Evolutionary conservation across 208 protist species (phyloP).

Genomic region (Borovskyia barvae): DNA sequence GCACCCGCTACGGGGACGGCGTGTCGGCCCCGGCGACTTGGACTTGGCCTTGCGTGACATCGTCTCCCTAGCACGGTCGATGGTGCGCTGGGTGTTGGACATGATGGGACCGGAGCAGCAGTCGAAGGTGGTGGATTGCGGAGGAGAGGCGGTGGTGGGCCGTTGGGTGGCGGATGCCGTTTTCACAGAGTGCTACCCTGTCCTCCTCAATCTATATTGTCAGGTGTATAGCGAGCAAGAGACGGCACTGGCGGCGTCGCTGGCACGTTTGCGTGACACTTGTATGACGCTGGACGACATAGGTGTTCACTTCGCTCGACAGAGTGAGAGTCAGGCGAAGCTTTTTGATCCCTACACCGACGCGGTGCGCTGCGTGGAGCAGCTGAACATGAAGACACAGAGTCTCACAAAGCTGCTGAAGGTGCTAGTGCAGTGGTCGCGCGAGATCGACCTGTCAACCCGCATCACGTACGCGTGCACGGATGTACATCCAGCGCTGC

Average conservation of each 20-base stretch:
- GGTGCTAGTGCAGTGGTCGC: slow-evolving; percentile 73
- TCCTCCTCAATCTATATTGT: slow-evolving; percentile 73
- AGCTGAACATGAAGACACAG: slow-evolving; percentile 37
- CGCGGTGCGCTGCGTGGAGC: slow-evolving; percentile 66
- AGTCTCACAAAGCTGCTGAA: slow-evolving; percentile 61
- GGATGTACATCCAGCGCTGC: slow-evolving; percentile 11
- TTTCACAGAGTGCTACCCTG: slow-evolving; percentile 45
- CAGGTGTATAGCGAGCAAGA: slow-evolving; percentile 60
- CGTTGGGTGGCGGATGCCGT: slow-evolving; percentile 69
- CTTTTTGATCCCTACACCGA: slow-evolving; percentile 88
- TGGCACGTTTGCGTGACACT: slow-evolving; percentile 44
- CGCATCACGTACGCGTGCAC: slow-evolving; percentile 50
- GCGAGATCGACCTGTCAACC: slow-evolving; percentile 78
- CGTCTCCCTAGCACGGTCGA: slow-evolving; percentile 58
- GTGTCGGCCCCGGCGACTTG: slow-evolving; percentile 48
- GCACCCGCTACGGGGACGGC: slow-evolving; percentile 42
- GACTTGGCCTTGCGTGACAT: slow-evolving; percentile 73
- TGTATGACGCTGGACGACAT: slow-evolving; percentile 81
- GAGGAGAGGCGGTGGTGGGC: slow-evolving; percentile 42
- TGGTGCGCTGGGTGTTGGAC: slow-evolving; percentile 61
- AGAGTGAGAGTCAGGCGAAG: slow-evolving; percentile 37
- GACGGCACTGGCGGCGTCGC: slow-evolving; percentile 26
- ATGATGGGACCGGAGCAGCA: slow-evolving; percentile 40
- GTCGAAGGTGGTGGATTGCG: slow-evolving; percentile 24
- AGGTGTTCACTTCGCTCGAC: slow-evolving; percentile 70